These are phyloP conservation scores for Fusarium marasasianum DNA, from an alignment of 2,329 filamentous ascomycete species.

Conservation along the genomic window DNA sequence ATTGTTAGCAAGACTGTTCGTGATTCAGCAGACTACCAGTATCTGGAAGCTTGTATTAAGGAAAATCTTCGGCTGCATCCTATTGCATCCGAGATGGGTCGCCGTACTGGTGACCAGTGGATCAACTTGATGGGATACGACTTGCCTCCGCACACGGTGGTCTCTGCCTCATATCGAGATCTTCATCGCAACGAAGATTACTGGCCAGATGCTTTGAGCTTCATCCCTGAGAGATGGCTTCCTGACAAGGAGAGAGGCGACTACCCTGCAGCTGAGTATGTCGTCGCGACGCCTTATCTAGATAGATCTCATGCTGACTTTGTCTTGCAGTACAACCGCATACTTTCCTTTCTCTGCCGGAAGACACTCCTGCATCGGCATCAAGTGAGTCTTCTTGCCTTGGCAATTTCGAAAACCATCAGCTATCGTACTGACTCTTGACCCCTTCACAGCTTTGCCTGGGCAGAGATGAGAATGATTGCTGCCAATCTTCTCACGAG, in stretches of 20 bases:
- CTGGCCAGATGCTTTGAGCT: not conserved
- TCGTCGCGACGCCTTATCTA: no score
- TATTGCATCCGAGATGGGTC: not conserved
- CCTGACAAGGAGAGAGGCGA: not conserved
- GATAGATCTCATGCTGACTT: not conserved
- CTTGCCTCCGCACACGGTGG: not conserved
- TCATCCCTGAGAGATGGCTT: not conserved
- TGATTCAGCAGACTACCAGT: not conserved
- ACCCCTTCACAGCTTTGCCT: not conserved
- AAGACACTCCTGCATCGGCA: not conserved
- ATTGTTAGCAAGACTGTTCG: not conserved
- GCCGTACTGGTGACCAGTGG: not conserved
- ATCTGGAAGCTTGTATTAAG: not conserved
- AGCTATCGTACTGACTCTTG: not conserved
- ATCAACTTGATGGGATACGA: not conserved
- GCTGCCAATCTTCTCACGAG: not conserved
- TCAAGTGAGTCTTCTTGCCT: not conserved
- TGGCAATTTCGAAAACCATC: rapidly evolving
- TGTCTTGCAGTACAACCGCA: not conserved
- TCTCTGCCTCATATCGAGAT: not conserved
- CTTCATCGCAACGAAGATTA: not conserved
- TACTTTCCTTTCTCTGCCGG: not conserved
- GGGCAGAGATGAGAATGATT: not conserved
- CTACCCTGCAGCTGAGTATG: not conserved
- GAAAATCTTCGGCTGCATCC: not conserved